Conservation (phyloP, 148 eudicot genomes). For the Beta vulgaris region DNA sequence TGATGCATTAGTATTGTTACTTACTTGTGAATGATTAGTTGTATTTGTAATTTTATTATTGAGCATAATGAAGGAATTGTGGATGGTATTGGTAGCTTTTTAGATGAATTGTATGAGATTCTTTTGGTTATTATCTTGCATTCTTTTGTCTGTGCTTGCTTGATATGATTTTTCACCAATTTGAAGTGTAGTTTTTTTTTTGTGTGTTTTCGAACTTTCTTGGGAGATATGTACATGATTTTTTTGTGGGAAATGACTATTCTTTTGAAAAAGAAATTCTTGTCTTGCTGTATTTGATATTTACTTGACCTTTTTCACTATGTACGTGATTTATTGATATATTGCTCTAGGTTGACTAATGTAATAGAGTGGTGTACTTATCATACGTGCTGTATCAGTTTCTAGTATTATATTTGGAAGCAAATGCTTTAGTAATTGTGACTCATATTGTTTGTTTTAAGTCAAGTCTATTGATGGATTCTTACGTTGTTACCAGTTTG, state of each 20-base stretch:
- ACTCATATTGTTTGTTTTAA: background rate
- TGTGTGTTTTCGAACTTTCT: background rate
- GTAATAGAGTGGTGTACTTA: background rate
- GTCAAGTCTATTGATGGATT: constrained; percentile 2
- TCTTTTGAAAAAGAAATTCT: background rate
- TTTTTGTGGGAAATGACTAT: background rate
- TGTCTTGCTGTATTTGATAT: background rate
- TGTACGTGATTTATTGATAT: no score
- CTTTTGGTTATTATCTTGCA: background rate
- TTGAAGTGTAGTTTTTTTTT: background rate
- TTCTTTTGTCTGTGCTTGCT: background rate
- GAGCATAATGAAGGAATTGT: background rate
- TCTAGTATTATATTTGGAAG: background rate
- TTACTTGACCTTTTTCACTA: background rate
- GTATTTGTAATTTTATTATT: background rate
- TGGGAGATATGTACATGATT: background rate
- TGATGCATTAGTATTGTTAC: background rate
- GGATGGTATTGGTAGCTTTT: background rate
- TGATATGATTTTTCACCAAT: background rate
- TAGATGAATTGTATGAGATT: background rate
- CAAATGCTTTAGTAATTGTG: background rate
- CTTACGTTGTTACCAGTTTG: no score
- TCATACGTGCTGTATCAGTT: background rate
- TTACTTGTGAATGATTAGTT: background rate
- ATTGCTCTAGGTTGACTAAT: background rate